Evolutionary conservation across 176 grass and related monocot genomes (phyloP), one percentile per base, ranked within the genome.

Genomic region (Oryza brachyantha): DNA sequence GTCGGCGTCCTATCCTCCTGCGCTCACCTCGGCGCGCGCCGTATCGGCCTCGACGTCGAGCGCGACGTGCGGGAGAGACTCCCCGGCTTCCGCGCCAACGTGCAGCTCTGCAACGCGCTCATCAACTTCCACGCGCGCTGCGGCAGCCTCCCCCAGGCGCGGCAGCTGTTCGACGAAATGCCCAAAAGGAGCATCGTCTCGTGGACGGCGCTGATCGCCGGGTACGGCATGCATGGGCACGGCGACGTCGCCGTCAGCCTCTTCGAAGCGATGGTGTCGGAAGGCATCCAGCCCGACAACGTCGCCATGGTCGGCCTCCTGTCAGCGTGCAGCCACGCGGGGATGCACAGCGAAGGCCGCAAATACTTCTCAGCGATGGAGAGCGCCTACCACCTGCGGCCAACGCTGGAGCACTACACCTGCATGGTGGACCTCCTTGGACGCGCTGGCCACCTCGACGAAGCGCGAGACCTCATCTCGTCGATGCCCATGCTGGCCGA

Each of bases 371-470:
- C 83, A 11, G 17, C 72, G 38, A 91, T 91, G 79, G 45, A 86
- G 76, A 64, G 16, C n/a, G 0, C 31, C 41, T 84, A 88, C 78
- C 50, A 81, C 3, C 5, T 94, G 12, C 41, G 24, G 7, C 83
- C 75, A 19, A 78, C 54, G 0, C 10, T 82, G 79, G 85, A 86
- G 55, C 92, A 94, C 80, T 88, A 91, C 41, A 87, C 88, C 5
- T 94, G 92, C 88, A 86, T 91, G 79, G 92, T 94, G 0, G 88
- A 94, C 46, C 92, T 94, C 63, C 86, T 94, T 2, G 92, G 92
- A 16, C 83, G 88, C 8, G 86, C 92, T 0, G 88, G 86, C 2
- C 83, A 43, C 25, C 72, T 94, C 13, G 37, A 84, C 29, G 83
- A 94, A 19, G 92, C 88, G 2, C 68, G 24, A n/a, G 76, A 91